phyloP scores from a whole-genome alignment of 2,329 filamentous ascomycete genomes.

The Basipetospora chlamydospora region DNA sequence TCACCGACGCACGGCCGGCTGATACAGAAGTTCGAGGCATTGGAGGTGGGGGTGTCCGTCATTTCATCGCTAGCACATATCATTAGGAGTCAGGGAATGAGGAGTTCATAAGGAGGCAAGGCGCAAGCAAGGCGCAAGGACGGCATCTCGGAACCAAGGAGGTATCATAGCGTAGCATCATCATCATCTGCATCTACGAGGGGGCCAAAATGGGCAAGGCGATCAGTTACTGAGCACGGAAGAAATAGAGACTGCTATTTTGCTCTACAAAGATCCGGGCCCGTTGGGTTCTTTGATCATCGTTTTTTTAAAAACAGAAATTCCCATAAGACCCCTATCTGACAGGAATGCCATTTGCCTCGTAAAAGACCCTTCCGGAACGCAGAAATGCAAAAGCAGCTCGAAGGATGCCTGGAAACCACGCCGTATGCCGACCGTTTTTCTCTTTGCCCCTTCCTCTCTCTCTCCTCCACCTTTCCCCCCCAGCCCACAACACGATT shows the following conservation, averaged over 20 bases:
- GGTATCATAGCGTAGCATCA: too few relatives aligned
- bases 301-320: conserved; percentile 3
- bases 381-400: conserved; percentile 6
- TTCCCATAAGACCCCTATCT: conserved; percentile 7
- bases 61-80: too few relatives aligned
- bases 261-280: conserved; percentile 4
- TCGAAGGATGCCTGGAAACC: conserved; percentile 6
- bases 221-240: background rate
- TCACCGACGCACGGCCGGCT: too few relatives aligned
- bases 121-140: too few relatives aligned
- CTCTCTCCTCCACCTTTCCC: background rate
- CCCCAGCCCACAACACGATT: conserved; percentile 27
- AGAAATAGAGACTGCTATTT: conserved; percentile 5
- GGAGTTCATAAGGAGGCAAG: too few relatives aligned
- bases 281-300: too few relatives aligned
- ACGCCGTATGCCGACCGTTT: conserved; percentile 5
- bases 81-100: too few relatives aligned
- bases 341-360: conserved; percentile 7
- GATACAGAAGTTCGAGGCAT: too few relatives aligned
- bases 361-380: conserved; percentile 5
- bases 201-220: too few relatives aligned
- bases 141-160: too few relatives aligned
- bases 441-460: background rate
- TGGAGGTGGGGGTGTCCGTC: too few relatives aligned
- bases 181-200: too few relatives aligned